Evolutionary conservation across 805 yeast genomes (phyloP).

Genomic region (Kazachstania psychrophila): DNA sequence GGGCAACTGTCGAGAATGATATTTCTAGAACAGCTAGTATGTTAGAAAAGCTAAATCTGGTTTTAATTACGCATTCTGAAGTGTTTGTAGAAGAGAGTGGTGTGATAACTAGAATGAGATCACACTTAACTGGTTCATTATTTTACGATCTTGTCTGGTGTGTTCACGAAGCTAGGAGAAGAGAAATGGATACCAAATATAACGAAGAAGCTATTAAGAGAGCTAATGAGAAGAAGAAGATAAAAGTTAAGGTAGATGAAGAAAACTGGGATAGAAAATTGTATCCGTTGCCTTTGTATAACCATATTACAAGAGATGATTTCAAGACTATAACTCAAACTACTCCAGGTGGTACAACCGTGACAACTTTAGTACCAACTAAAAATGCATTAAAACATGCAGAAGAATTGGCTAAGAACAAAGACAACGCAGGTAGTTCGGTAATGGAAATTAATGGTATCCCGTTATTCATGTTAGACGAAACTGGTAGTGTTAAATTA

Average conservation of each 20-base stretch:
- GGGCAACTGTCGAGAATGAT: slow-evolving; percentile 87
- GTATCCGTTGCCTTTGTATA: slow-evolving; percentile 79
- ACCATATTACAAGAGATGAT: slow-evolving; percentile 82
- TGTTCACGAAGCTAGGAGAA: slow-evolving; percentile 84
- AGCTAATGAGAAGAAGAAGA: slow-evolving; percentile 27
- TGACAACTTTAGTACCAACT: slow-evolving; percentile 83
- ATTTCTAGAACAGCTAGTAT: slow-evolving; percentile 87
- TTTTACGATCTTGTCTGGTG: slow-evolving; percentile 92
- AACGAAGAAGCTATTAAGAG: slow-evolving; percentile 26
- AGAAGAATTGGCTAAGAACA: slow-evolving; percentile 19
- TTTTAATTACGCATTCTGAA: slow-evolving; percentile 78
- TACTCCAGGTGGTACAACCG: slow-evolving; percentile 86
- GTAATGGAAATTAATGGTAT: slow-evolving; percentile 58
- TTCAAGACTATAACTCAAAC: slow-evolving; percentile 78
- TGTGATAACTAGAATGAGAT: slow-evolving; percentile 79
- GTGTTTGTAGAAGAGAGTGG: slow-evolving; percentile 63
- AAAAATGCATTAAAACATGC: slow-evolving; percentile 52
- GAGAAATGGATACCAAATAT: slow-evolving; percentile 39
- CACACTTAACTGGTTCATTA: slow-evolving; percentile 82
- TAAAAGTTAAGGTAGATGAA: slow-evolving; percentile 7
- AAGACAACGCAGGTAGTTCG: slow-evolving; percentile 16
- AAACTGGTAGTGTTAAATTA: slow-evolving; percentile 58
- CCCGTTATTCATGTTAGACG: slow-evolving; percentile 63
- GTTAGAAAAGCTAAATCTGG: slow-evolving; percentile 79
- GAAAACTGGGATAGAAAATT: slow-evolving; percentile 32